Percentiles rank a stretch among this genome's conserved stretches.
These are phyloP conservation scores for Candida dubliniensis DNA, from an alignment of 1,139 yeast species.

Conservation along the genomic window DNA sequence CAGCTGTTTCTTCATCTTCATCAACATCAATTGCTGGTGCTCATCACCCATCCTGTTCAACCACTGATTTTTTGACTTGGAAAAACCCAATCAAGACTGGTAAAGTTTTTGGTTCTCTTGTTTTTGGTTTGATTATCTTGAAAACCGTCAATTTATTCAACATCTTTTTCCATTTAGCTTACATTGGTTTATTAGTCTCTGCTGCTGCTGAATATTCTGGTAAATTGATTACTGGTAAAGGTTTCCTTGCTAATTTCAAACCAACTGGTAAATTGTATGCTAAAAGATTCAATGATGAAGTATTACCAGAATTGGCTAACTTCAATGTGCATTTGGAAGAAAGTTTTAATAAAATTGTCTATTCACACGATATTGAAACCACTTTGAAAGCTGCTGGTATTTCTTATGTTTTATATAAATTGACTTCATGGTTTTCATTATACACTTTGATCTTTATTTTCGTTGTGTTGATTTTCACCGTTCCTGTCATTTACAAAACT, in stretches of 20 bases:
- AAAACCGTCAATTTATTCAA: conserved; percentile 72
- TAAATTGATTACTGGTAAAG: conserved; percentile 65
- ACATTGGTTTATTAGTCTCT: conserved; percentile 50
- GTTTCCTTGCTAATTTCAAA: conserved; percentile 65
- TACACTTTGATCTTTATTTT: conserved; percentile 62
- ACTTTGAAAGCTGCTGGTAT: conserved; percentile 74
- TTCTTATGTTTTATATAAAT: conserved; percentile 63
- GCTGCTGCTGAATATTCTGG: conserved; percentile 73
- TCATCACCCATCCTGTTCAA: not conserved
- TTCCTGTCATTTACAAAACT: conserved; percentile 71
- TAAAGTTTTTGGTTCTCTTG: conserved; percentile 66
- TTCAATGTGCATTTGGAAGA: conserved; percentile 45
- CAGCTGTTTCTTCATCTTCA: not conserved
- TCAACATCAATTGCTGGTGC: not conserved
- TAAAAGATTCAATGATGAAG: conserved; percentile 37
- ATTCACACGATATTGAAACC: conserved; percentile 63
- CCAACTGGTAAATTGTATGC: conserved; percentile 46
- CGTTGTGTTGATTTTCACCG: conserved; percentile 66
- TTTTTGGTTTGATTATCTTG: conserved; percentile 59
- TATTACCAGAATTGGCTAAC: conserved; percentile 47
- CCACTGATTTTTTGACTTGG: conserved; percentile 66
- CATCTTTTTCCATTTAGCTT: conserved; percentile 58
- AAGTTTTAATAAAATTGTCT: conserved; percentile 58
- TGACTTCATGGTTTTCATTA: conserved; percentile 76
- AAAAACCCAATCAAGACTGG: conserved; percentile 77